Base-by-base conservation (phyloP, 2,329 filamentous ascomycete genomes). In the Fusarium pininemorale region DNA sequence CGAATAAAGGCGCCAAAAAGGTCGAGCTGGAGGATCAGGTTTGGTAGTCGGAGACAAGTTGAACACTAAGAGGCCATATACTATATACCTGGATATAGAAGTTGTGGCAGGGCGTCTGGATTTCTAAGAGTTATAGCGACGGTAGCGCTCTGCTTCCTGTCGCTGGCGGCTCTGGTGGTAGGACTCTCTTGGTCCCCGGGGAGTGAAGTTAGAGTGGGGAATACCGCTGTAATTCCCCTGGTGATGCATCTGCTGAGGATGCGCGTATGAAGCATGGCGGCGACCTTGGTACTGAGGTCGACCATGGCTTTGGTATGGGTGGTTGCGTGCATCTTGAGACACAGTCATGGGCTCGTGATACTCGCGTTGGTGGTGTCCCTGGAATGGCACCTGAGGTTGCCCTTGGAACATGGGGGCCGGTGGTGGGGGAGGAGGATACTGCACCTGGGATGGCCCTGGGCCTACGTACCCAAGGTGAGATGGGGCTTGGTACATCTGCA, bases 131-230 rank as follows among this genome's bases (percentile, higher is more conserved):
- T 66, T 70, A 42, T 66, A 66, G 39, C 53, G 59, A 41, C 28
- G n/a, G 37, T 70, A 70, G 24, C 59, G 53, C 37, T 48, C 59
- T n/a, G 60, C 47, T 24, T 70, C 66, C 24, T 18, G 20, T 28
- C 50, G 65, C 48, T 72, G 48, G 54, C 44, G 55, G 13, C 20
- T 47, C 45, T 69, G 44, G 42, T 69, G 56, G 10, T 59, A 35
- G 20, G 58, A 47, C 28, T 72, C 63, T 18, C 39, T 18, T 7
- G n/a, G 20, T 51, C 42, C 42, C 26, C 16, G 26, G 16, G 48
- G n/a, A 48, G 38, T 45, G n/a, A 58, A 50, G 44, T 30, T 39
- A 32, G 63, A 20, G 26, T 68, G 30, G 8, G 39, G 24, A 20
- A 16, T 55, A 18, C 35, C 24, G 51, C 35, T 55, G 51, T 41